These are phyloP conservation scores for Trichophyton simii DNA, from an alignment of 2,329 filamentous ascomycete genomes.

Conservation along the genomic window DNA sequence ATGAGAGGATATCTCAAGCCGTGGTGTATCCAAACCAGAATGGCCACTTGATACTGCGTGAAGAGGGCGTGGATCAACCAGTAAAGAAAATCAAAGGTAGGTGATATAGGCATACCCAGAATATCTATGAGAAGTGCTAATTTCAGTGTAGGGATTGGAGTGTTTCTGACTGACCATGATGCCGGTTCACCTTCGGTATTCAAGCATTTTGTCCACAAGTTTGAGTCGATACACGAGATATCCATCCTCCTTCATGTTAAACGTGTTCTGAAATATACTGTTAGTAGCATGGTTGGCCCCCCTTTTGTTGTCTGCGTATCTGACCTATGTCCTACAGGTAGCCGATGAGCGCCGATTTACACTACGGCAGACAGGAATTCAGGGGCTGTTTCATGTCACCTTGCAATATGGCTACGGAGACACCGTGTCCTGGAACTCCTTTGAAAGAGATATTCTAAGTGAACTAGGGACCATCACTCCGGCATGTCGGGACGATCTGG, in stretches of 20 bases:
- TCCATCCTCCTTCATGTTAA: slow-evolving; percentile 61
- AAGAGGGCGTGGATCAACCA: slow-evolving; percentile 8
- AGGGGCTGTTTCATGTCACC: slow-evolving; percentile 9
- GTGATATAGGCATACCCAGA: slow-evolving; percentile 27
- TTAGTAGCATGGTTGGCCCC: not conserved
- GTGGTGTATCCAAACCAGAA: slow-evolving; percentile 12
- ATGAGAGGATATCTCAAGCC: slow-evolving; percentile 41
- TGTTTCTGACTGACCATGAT: slow-evolving; percentile 70
- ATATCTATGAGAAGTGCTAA: slow-evolving; percentile 30
- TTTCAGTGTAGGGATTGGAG: slow-evolving; percentile 43
- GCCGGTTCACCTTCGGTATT: slow-evolving; percentile 54
- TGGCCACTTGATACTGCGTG: slow-evolving; percentile 10
- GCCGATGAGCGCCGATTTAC: slow-evolving; percentile 43
- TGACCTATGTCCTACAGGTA: slow-evolving; percentile 43
- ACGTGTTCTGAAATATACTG: slow-evolving; percentile 9
- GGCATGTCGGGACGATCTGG: not conserved
- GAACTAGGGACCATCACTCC: slow-evolving; percentile 6
- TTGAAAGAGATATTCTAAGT: slow-evolving; percentile 10
- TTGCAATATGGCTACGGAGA: slow-evolving; percentile 13
- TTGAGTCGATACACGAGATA: slow-evolving; percentile 53
- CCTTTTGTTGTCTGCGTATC: not conserved
- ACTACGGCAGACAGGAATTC: slow-evolving; percentile 20
- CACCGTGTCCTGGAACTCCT: slow-evolving; percentile 8
- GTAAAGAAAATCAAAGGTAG: slow-evolving; percentile 14
- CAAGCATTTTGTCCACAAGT: slow-evolving; percentile 59